Percentiles rank a stretch among this genome's conserved stretches.
phyloP scores from a whole-genome alignment of 2,329 filamentous ascomycete species.

The Diaporthe citri region DNA sequence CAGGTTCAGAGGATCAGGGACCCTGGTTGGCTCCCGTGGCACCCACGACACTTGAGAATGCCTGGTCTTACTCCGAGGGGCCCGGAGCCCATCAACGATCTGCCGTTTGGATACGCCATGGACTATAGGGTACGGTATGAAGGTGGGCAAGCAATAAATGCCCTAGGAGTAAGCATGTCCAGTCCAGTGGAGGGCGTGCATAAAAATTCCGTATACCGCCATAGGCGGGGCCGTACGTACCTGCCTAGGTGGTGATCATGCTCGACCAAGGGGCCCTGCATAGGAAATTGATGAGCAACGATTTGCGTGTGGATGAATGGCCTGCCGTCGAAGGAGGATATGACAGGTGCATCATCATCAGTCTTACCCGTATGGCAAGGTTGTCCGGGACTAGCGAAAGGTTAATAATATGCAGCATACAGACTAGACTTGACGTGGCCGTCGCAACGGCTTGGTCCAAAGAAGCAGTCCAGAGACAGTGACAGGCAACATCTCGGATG shows the following conservation, averaged over 20 bases:
- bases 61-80: neutral
- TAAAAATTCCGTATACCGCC: neutral
- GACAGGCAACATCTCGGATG: neutral
- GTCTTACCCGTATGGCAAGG: conserved; percentile 1
- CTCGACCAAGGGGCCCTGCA: neutral
- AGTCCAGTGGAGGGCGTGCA: conserved; percentile 1
- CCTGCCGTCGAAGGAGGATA: neutral
- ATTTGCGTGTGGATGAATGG: neutral
- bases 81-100: neutral
- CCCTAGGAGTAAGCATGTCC: neutral
- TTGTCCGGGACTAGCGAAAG: conserved; percentile 17
- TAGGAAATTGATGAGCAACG: neutral
- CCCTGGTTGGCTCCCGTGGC: neutral
- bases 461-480: conserved; percentile 1
- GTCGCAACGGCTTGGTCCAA: neutral
- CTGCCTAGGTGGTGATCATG: neutral
- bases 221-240: neutral
- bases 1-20: neutral
- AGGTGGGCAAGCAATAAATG: conserved; percentile 3
- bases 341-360: conserved; percentile 17
- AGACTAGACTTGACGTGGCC: conserved; percentile 17
- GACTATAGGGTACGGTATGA: neutral
- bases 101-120: neutral
- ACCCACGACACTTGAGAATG: neutral
- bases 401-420: conserved; percentile 11